These are phyloP conservation scores for Rhodotorula sp. DNA, from an alignment of 1,284 basidiomycete genomes.

Conservation along the genomic window DNA sequence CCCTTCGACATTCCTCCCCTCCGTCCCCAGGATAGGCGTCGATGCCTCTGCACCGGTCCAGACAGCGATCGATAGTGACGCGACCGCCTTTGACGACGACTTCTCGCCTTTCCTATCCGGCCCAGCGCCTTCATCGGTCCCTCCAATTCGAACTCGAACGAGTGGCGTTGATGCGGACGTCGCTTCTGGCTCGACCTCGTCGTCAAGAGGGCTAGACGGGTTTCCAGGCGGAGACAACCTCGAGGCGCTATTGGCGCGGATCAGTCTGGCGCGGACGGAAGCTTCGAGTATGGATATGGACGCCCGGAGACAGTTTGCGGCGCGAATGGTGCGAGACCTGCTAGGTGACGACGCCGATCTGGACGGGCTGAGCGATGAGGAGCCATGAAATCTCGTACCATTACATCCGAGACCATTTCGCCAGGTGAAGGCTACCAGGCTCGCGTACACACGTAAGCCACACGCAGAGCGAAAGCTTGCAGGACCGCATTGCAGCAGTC, in stretches of 20 bases:
- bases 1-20: conserved; percentile 14
- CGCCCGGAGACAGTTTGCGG: conserved; percentile 25
- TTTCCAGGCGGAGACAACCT: not conserved
- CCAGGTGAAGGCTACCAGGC: too few relatives aligned
- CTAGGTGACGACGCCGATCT: not conserved
- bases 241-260: conserved; percentile 3
- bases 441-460: too few relatives aligned
- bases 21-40: not conserved
- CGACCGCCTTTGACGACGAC: conserved; percentile 32
- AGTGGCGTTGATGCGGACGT: not conserved
- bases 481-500: too few relatives aligned
- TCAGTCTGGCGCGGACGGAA: not conserved
- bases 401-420: too few relatives aligned
- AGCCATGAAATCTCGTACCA: not conserved
- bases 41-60: not conserved
- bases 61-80: not conserved
- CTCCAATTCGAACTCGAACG: not conserved
- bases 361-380: not conserved
- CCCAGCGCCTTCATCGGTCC: not conserved
- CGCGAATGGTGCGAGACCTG: conserved; percentile 14
- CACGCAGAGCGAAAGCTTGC: too few relatives aligned
- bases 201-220: not conserved
- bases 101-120: conserved; percentile 32
- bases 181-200: not conserved
- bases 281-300: not conserved